phyloP scores from a whole-genome alignment of 2,329 filamentous ascomycete genomes.

The Colletotrichum euphorbiae region DNA sequence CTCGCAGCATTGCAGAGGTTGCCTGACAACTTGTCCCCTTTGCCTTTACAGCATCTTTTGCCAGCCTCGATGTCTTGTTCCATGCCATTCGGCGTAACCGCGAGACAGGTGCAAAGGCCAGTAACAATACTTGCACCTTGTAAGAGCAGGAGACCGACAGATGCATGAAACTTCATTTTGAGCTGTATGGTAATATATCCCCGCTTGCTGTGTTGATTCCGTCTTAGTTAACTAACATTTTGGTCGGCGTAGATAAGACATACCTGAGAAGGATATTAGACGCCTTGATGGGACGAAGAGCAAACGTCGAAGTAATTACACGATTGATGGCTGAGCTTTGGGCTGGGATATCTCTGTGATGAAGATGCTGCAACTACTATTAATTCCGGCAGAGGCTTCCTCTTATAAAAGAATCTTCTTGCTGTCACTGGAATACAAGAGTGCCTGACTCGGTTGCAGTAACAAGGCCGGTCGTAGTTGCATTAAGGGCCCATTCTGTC shows the following conservation, averaged over 20 bases:
- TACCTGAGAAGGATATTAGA: neutral
- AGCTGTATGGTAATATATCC: neutral
- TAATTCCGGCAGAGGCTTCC: neutral
- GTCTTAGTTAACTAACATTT: neutral
- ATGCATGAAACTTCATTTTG: neutral
- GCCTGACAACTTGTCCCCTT: neutral
- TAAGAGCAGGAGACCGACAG: neutral
- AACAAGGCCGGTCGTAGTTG: neutral
- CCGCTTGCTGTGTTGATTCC: neutral
- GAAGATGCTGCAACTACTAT: neutral
- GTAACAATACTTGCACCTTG: neutral
- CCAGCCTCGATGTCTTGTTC: neutral
- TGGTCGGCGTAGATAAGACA: neutral
- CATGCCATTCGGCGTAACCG: neutral
- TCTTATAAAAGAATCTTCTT: neutral
- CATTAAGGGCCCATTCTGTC: neutral
- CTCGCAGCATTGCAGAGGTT: neutral
- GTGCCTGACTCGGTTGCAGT: neutral
- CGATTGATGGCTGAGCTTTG: neutral
- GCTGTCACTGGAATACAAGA: neutral
- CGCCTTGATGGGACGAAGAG: neutral
- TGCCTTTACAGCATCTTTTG: neutral
- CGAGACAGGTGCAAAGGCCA: neutral
- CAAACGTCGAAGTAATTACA: neutral
- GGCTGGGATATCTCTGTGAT: neutral